Evolutionary conservation across 305 asterid genomes (phyloP).

Genomic region (Andrographis paniculata): DNA sequence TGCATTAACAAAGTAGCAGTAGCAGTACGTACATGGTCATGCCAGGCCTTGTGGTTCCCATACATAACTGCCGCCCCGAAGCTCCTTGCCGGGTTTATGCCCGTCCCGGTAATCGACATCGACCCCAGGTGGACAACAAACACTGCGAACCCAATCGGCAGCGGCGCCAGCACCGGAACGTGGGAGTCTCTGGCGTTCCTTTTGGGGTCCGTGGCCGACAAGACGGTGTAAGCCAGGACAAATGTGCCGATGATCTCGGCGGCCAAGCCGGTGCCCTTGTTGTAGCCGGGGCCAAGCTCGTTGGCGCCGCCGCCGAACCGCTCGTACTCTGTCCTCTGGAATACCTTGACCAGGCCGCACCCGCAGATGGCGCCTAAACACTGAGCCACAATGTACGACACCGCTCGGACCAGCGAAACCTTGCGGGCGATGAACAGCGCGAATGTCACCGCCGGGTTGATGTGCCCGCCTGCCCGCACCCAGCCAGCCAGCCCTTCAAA

Average conservation of each 20-base stretch:
- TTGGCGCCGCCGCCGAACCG: slow-evolving; percentile 18
- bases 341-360: slow-evolving; percentile 21
- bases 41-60: slow-evolving; percentile 17
- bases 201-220: slow-evolving; percentile 18
- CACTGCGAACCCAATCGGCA: slow-evolving; percentile 23
- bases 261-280: slow-evolving; percentile 18
- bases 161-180: slow-evolving; percentile 26
- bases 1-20: no score
- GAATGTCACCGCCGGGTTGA: slow-evolving; percentile 21
- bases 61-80: slow-evolving; percentile 21
- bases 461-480: slow-evolving; percentile 22
- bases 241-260: slow-evolving; percentile 24
- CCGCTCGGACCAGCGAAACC: slow-evolving; percentile 18
- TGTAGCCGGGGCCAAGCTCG: slow-evolving; percentile 7
- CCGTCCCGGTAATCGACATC: slow-evolving; percentile 21
- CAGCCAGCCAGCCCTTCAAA: slow-evolving; percentile 11
- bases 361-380: slow-evolving; percentile 23
- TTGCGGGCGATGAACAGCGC: slow-evolving; percentile 18
- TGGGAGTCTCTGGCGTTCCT: slow-evolving; percentile 22
- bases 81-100: slow-evolving; percentile 23
- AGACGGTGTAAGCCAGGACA: slow-evolving; percentile 21
- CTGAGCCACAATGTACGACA: slow-evolving; percentile 16
- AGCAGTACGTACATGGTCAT: slow-evolving; percentile 20
- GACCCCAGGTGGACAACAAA: slow-evolving; percentile 22
- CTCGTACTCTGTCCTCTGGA: slow-evolving; percentile 14